Conservation (phyloP, 75 land plant species). For the Ceratopteris richardii region DNA sequence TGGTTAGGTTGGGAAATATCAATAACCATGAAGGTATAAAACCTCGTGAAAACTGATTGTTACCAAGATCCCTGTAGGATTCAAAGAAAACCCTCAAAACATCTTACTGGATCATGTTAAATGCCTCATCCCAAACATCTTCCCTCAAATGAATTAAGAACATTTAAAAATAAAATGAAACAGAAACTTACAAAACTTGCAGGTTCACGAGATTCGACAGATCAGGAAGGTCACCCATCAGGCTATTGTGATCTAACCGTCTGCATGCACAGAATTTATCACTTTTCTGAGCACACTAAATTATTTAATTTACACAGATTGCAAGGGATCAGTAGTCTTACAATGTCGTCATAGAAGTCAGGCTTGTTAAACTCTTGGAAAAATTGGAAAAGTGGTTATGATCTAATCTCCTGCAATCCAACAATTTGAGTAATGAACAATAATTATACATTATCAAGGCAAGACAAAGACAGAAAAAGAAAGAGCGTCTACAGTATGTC, state of each 20-base stretch:
- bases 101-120: no score
- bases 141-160: background rate
- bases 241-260: conserved; percentile 5
- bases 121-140: background rate
- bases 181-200: conserved; percentile 10
- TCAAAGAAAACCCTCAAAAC: no score
- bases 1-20: background rate
- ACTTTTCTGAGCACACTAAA: no score
- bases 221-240: conserved; percentile 12
- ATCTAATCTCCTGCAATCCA: conserved; percentile 11
- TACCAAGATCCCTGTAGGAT: conserved; percentile 10
- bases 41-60: conserved; percentile 7
- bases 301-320: no score
- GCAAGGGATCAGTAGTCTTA: background rate
- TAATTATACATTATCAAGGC: background rate
- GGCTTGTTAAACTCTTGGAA: background rate
- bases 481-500: conserved; percentile 37
- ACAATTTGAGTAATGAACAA: background rate
- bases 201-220: background rate
- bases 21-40: conserved; percentile 9
- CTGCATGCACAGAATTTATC: conserved; percentile 4
- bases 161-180: background rate
- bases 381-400: background rate
- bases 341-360: background rate
- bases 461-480: background rate